Conservation (phyloP, 345 rosid species). For the Moricandia moricandioides region DNA sequence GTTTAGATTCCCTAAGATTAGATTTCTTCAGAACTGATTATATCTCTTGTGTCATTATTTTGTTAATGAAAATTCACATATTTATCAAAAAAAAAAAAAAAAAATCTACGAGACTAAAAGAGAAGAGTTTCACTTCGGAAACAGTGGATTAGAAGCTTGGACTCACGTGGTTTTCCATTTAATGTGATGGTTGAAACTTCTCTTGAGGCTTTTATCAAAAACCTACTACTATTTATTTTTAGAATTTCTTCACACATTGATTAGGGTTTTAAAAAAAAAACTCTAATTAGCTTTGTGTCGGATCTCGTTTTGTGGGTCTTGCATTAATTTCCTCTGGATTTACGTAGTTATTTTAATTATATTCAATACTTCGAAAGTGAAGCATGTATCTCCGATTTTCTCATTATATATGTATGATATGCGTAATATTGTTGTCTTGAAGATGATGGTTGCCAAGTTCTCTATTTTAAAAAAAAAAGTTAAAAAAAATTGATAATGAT, state of each 20-base stretch:
- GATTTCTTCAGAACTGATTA: no score
- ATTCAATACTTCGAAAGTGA: slow-evolving; percentile 22
- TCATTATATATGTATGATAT: not conserved
- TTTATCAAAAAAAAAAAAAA: no score
- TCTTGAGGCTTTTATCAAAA: slow-evolving; percentile 38
- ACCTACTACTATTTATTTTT: slow-evolving; percentile 8
- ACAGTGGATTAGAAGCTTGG: slow-evolving; percentile 54
- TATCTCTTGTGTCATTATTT: no score
- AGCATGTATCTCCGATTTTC: slow-evolving; percentile 22
- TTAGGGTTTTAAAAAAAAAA: slow-evolving; percentile 29
- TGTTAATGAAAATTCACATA: no score
- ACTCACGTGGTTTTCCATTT: slow-evolving; percentile 60
- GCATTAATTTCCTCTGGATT: slow-evolving; percentile 37
- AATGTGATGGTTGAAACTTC: slow-evolving; percentile 48
- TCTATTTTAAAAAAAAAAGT: no score
- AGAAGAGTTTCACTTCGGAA: slow-evolving; percentile 39
- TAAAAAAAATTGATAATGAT: no score
- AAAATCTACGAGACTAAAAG: slow-evolving; percentile 26
- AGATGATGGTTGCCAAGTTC: no score
- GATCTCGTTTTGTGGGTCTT: slow-evolving; percentile 49
- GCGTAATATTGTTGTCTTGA: not conserved
- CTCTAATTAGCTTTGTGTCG: slow-evolving; percentile 48
- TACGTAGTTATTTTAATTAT: slow-evolving; percentile 35
- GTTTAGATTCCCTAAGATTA: no score
- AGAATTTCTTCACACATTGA: slow-evolving; percentile 37